phyloP scores from a whole-genome alignment of 805 yeast genomes.

The Myxozyma neotropica region DNA sequence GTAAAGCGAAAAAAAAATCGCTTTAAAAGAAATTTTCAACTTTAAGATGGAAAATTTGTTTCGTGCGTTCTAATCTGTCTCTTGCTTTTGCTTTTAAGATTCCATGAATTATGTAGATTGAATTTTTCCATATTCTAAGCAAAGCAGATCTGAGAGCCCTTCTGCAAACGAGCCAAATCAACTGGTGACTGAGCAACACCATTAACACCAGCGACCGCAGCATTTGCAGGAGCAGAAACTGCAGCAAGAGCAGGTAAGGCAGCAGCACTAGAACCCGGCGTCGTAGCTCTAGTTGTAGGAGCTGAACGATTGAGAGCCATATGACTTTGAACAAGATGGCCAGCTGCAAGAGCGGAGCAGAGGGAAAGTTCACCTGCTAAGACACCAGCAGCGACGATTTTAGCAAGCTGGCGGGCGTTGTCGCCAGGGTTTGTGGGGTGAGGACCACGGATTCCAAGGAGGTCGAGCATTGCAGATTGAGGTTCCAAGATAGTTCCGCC shows the following conservation, averaged over 20 bases:
- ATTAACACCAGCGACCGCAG: background rate
- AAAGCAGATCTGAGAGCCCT: conserved; percentile 77
- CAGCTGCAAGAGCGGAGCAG: conserved; percentile 96
- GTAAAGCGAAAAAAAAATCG: too few species aligned
- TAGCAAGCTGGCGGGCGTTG: conserved; percentile 91
- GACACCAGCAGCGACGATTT: conserved; percentile 90
- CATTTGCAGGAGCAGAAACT: background rate
- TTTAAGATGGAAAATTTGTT: too few species aligned
- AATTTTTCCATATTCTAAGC: too few species aligned
- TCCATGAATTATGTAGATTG: too few species aligned
- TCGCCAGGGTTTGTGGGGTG: conserved; percentile 92
- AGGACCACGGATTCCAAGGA: conserved; percentile 94
- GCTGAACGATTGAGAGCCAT: conserved; percentile 84
- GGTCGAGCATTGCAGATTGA: conserved; percentile 92
- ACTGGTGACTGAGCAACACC: conserved; percentile 40
- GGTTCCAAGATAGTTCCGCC: conserved; percentile 99
- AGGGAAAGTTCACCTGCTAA: conserved; percentile 94
- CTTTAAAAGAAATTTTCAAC: too few species aligned
- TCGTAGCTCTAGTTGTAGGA: conserved; percentile 36
- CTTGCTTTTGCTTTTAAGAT: background rate
- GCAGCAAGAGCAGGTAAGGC: conserved; percentile 32
- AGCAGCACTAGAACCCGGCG: conserved; percentile 25
- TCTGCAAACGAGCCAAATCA: conserved; percentile 56
- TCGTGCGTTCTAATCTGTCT: too few species aligned
- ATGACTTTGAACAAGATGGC: conserved; percentile 96